A percentile compares a stretch with the other conserved stretches of the same genome.
phyloP scores from a whole-genome alignment of 768 basidiomycete species.

The Phanerodontia chrysosporium region DNA sequence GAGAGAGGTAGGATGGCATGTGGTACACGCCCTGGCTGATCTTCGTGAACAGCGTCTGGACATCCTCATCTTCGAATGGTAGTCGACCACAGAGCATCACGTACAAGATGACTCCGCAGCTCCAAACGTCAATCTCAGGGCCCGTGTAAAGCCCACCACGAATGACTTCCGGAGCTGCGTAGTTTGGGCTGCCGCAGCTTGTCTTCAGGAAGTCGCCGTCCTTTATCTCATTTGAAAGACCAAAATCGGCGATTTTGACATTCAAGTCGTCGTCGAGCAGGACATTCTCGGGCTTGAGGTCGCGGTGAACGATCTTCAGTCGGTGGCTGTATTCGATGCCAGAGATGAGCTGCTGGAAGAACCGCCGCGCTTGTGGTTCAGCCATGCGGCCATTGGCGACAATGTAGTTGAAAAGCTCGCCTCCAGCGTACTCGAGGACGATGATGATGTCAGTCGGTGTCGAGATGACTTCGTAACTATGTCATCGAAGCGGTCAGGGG shows the following conservation, averaged over 20 bases:
- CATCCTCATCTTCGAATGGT: slow-evolving; percentile 97
- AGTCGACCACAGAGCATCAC: slow-evolving; percentile 95
- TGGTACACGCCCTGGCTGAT: slow-evolving; percentile 90
- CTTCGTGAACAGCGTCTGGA: slow-evolving; percentile 88
- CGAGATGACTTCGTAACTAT: slow-evolving; percentile 83
- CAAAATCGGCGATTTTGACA: slow-evolving; percentile 99
- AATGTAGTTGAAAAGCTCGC: slow-evolving; percentile 98
- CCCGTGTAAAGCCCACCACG: slow-evolving; percentile 93
- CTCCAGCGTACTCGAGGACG: slow-evolving; percentile 94
- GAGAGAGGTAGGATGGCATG: slow-evolving; percentile 75
- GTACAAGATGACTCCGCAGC: slow-evolving; percentile 96
- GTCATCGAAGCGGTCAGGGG: background rate
- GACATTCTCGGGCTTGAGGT: slow-evolving; percentile 96
- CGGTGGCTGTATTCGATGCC: slow-evolving; percentile 97
- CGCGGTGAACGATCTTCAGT: slow-evolving; percentile 96
- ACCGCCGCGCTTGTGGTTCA: slow-evolving; percentile 81
- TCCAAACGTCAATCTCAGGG: slow-evolving; percentile 99
- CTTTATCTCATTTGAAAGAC: slow-evolving; percentile 90
- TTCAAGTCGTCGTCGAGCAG: slow-evolving; percentile 80
- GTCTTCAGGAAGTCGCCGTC: slow-evolving; percentile 97
- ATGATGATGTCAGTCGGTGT: slow-evolving; percentile 96
- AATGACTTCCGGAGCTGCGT: slow-evolving; percentile 98
- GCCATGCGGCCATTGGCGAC: slow-evolving; percentile 90
- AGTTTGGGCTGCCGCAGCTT: slow-evolving; percentile 97
- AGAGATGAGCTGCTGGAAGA: slow-evolving; percentile 98